Percentiles rank a stretch among this genome's conserved stretches.
These are phyloP conservation scores for Ceratopteris richardii DNA, from an alignment of 75 land plant species.

Conservation along the genomic window DNA sequence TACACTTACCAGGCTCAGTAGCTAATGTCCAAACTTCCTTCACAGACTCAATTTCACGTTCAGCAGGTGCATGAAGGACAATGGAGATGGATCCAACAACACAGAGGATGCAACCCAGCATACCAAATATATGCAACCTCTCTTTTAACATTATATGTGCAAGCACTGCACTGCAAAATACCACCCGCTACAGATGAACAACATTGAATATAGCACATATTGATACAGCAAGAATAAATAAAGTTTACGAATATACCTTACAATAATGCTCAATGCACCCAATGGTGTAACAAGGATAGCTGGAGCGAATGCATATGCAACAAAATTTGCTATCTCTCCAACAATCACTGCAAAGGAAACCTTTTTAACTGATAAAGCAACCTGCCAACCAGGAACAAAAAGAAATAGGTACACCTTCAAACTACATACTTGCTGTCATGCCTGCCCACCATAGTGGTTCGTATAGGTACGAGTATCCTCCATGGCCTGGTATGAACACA, in stretches of 20 bases:
- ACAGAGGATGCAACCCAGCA: slow-evolving; percentile 83
- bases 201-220: not conserved
- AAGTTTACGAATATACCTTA: slow-evolving; percentile 34
- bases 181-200: too few species aligned
- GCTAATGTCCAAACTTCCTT: slow-evolving; percentile 80
- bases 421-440: slow-evolving; percentile 83
- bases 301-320: slow-evolving; percentile 78
- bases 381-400: not conserved
- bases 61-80: slow-evolving; percentile 81
- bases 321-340: slow-evolving; percentile 75
- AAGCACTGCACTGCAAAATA: slow-evolving; percentile 57
- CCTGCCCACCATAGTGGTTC: slow-evolving; percentile 99
- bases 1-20: slow-evolving; percentile 75
- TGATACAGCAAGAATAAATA: not conserved
- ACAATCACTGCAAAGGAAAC: slow-evolving; percentile 46
- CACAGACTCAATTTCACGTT: slow-evolving; percentile 69
- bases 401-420: not conserved
- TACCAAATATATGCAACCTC: slow-evolving; percentile 66
- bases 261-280: slow-evolving; percentile 72
- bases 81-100: slow-evolving; percentile 86
- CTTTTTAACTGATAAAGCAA: not conserved
- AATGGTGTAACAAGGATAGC: slow-evolving; percentile 76
- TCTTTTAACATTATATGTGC: slow-evolving; percentile 76
- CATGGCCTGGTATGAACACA: slow-evolving; percentile 43
- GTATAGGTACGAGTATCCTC: slow-evolving; percentile 84